Evolutionary conservation across 805 yeast species (phyloP).

Genomic region (Kregervanrija delftensis): DNA sequence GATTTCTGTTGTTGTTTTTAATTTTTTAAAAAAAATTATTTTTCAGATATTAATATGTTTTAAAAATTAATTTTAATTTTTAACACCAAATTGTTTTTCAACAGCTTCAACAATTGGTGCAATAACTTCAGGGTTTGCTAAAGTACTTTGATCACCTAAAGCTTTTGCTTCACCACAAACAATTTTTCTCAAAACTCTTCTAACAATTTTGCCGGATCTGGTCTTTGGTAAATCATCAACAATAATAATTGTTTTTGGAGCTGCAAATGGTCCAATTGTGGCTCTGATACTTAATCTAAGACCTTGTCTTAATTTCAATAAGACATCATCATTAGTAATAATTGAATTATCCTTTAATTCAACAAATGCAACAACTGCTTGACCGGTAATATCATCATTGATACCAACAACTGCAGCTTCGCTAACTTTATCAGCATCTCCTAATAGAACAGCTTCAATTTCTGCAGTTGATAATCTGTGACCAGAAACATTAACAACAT

Average conservation of each 20-base stretch:
- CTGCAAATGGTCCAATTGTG: conserved; percentile 91
- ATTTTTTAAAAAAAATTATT: too few relatives aligned
- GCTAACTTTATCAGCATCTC: conserved; percentile 63
- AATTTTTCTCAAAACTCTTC: conserved; percentile 92
- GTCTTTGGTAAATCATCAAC: conserved; percentile 96
- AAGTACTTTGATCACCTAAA: conserved; percentile 87
- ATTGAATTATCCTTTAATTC: conserved; percentile 56
- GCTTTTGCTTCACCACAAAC: conserved; percentile 88
- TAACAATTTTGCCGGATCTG: conserved; percentile 97
- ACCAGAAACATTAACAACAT: conserved; percentile 96
- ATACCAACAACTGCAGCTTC: conserved; percentile 98
- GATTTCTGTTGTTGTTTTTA: too few relatives aligned
- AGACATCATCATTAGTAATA: conserved; percentile 31
- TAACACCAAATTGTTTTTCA: conserved; percentile 35
- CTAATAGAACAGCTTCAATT: conserved; percentile 86
- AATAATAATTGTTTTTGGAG: conserved; percentile 77
- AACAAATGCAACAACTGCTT: conserved; percentile 94
- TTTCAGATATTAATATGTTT: too few relatives aligned
- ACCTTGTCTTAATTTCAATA: conserved; percentile 60
- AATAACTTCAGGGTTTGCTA: conserved; percentile 81
- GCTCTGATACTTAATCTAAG: conserved; percentile 84
- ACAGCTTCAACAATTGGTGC: conserved; percentile 68
- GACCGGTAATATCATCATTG: conserved; percentile 93
- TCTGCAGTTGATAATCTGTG: conserved; percentile 98
- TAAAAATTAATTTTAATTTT: conserved; percentile 16